Conservation (phyloP, 225 moss, liverwort and hornwort genomes). For the Physcomitrium patens region DNA sequence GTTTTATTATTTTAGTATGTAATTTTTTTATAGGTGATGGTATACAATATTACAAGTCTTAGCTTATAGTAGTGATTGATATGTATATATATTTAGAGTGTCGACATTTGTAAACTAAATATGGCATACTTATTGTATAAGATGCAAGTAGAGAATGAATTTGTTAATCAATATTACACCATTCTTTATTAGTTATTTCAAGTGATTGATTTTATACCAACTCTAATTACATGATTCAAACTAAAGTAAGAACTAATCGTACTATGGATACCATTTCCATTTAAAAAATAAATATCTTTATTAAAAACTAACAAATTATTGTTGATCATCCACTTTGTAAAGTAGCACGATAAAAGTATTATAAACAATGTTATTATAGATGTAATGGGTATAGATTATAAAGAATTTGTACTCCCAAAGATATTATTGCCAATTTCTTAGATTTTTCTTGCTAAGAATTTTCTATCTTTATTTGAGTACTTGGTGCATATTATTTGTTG, state of each 20-base stretch:
- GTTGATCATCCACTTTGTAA: not conserved
- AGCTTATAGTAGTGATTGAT: not conserved
- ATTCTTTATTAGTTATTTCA: slow-evolving; percentile 83
- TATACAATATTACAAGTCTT: not conserved
- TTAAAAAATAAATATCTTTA: slow-evolving; percentile 45
- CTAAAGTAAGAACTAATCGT: slow-evolving; percentile 84
- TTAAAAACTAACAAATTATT: not conserved
- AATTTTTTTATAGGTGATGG: not conserved
- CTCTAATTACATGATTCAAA: slow-evolving; percentile 79
- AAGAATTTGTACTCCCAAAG: too few species aligned
- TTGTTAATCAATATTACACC: slow-evolving; percentile 92
- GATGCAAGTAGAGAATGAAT: slow-evolving; percentile 88
- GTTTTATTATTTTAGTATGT: not conserved
- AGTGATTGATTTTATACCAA: slow-evolving; percentile 87
- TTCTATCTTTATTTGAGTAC: too few species aligned
- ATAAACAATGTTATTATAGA: too few species aligned
- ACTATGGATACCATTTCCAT: slow-evolving; percentile 68
- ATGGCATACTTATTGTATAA: not conserved
- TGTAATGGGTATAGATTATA: too few species aligned
- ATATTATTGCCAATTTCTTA: too few species aligned
- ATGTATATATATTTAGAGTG: not conserved
- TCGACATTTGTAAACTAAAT: not conserved
- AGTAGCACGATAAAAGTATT: too few species aligned
- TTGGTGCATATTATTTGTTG: too few species aligned
- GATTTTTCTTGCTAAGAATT: too few species aligned